Evolutionary conservation across 176 grass and related monocot genomes (phyloP).

Genomic region (Raddia guianensis): DNA sequence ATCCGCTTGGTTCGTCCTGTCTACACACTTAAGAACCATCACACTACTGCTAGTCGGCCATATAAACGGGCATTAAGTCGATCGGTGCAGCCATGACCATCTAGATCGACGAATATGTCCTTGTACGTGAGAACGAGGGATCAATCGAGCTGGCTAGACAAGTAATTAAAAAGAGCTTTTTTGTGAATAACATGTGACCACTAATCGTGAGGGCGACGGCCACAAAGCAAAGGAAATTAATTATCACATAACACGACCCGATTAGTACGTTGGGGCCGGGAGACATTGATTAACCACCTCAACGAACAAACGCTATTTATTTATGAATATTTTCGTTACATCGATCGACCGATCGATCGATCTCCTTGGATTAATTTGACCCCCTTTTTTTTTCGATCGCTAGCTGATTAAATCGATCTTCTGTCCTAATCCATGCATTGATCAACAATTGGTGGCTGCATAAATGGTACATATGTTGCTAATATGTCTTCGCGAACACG

Average conservation of each 20-base stretch:
- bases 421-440: background rate
- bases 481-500: constrained; percentile 8
- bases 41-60: no score
- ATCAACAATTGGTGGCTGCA: background rate
- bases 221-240: constrained; percentile 31
- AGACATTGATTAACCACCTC: constrained; percentile 48
- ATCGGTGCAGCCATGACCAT: no score
- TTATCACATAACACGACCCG: constrained; percentile 21
- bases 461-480: background rate
- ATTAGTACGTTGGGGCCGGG: constrained; percentile 28
- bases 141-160: background rate
- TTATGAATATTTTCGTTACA: background rate
- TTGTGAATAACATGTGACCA: background rate
- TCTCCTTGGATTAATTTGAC: background rate
- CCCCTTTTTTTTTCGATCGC: background rate
- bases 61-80: no score
- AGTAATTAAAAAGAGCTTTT: background rate
- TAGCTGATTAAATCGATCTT: constrained; percentile 15
- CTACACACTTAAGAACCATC: no score
- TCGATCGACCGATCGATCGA: no score
- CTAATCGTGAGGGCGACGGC: constrained; percentile 30
- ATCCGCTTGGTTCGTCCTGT: no score
- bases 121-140: background rate
- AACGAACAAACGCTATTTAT: constrained; percentile 35
- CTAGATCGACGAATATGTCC: no score